Base-by-base conservation (phyloP, 2,329 filamentous ascomycete species). In the Colletotrichum australisinense region DNA sequence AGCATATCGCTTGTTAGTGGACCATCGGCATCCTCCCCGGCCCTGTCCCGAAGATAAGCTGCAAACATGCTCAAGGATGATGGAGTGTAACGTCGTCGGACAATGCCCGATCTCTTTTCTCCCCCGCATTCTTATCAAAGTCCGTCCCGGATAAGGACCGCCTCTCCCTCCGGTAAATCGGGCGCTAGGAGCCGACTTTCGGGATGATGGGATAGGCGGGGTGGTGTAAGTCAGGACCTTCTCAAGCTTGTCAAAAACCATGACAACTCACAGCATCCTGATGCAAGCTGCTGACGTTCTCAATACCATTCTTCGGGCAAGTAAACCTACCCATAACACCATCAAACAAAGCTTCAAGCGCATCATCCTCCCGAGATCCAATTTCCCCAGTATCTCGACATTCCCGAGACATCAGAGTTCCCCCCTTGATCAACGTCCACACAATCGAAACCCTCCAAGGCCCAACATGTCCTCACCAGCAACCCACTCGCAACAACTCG, bases 31-130 rank as follows among this genome's bases (percentile, higher is more conserved):
- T 69, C 67, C 67, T 53, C n/a, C 32, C 52, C 42, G n/a, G 30
- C 30, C 30, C 19, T 35, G 28, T 58, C 22, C 57, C 60, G 67
- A 65, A 65, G 60, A 69, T 69, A 69, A 65, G 60, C 53, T 63
- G 35, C 56, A 4, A 7, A 1, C 2, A 53, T 4, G 16, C 5
- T 3, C 42, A n/a, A 1, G 16, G 42, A 19, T 30, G 14, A 38
- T 14, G 6, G 42, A 19, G 38, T 38, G 5, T 12, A 38, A 42
- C 53, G 28, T 53, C 28, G 67, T 58, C 67, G 59, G 67, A 65
- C 53, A 9, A 5, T 11, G 28, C 53, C 67, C 60, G 55, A 62
- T 49, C 53, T 57, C 12, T 69, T 1, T 30, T 28, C 60, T 26
- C 24, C 26, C 67, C 67, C 67, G 60, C 67, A 69, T 38, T 59